Percentiles rank a stretch among this genome's conserved stretches.
Evolutionary conservation across 306 rosid species (phyloP).

Genomic region (Castanea sativa): DNA sequence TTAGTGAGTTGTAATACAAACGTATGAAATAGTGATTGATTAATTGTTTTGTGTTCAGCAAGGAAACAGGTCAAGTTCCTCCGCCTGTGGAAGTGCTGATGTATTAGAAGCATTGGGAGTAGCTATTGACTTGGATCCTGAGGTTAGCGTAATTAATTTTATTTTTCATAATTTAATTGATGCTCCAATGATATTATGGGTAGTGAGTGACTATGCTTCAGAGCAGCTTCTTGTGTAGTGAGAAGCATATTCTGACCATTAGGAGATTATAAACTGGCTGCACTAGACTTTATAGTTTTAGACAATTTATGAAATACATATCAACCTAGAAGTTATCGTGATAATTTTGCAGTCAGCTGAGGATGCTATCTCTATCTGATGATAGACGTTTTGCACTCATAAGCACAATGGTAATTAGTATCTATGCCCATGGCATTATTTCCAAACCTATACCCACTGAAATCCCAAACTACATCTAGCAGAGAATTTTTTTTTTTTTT

Average conservation of each 20-base stretch:
- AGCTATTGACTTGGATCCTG: conserved; percentile 69
- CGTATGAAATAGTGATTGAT: background rate
- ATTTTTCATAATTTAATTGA: background rate
- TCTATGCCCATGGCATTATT: no score
- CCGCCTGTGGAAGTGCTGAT: conserved; percentile 98
- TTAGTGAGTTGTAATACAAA: background rate
- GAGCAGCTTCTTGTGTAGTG: background rate
- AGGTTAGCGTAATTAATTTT: conserved; percentile 41
- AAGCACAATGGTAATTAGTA: background rate
- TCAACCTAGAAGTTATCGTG: background rate
- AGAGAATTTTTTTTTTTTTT: background rate
- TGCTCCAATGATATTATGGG: background rate
- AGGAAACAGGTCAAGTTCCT: conserved; percentile 93
- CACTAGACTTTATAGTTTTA: background rate
- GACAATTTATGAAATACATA: background rate
- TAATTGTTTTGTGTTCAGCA: conserved; percentile 49
- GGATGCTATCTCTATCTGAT: background rate
- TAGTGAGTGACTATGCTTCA: background rate
- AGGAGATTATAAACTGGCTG: background rate
- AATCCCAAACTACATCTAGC: background rate
- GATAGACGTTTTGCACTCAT: background rate
- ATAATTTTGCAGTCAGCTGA: background rate
- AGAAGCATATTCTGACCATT: background rate
- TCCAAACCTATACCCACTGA: no score
- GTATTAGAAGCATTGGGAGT: conserved; percentile 84